phyloP scores from a whole-genome alignment of 2,329 filamentous ascomycete genomes.

The Lasiodiplodia hormozganensis region DNA sequence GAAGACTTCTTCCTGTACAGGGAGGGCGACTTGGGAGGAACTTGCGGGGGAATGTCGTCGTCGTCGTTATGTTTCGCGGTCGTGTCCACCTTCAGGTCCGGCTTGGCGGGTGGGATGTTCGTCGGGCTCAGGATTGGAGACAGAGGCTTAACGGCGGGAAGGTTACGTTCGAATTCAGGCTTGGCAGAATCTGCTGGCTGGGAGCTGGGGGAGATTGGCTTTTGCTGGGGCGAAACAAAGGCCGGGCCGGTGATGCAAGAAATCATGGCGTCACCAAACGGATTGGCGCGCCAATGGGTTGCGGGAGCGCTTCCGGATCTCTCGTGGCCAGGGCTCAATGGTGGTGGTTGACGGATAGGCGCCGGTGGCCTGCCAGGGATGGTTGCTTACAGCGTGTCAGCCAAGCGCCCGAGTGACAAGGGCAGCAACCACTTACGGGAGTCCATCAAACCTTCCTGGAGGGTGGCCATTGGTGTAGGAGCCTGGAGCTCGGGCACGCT shows the following conservation, averaged over 20 bases:
- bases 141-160: constrained; percentile 32
- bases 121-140: constrained; percentile 46
- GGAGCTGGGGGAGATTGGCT: constrained; percentile 17
- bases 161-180: constrained; percentile 5
- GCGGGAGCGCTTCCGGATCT: constrained; percentile 46
- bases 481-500: constrained; percentile 48
- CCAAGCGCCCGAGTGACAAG: constrained; percentile 4
- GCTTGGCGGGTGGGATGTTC: constrained; percentile 35
- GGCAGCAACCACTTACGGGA: constrained; percentile 44
- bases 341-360: constrained; percentile 39
- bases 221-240: constrained; percentile 32
- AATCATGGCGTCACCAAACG: constrained; percentile 50
- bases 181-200: constrained; percentile 3
- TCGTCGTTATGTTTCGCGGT: constrained; percentile 32
- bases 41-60: constrained; percentile 41
- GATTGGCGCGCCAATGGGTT: constrained; percentile 43
- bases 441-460: constrained; percentile 47
- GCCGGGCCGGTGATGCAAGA: constrained; percentile 48
- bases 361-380: constrained; percentile 47
- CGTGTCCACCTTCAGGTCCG: constrained; percentile 44
- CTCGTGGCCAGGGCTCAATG: constrained; percentile 42
- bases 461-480: constrained; percentile 45
- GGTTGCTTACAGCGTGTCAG: constrained; percentile 40
- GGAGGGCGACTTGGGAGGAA: constrained; percentile 47
- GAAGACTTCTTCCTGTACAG: constrained; percentile 42